Evolutionary conservation across 2,329 filamentous ascomycete species (phyloP), one percentile per base, ranked within the genome.

Genomic region (Fusarium tanahbumbuense): DNA sequence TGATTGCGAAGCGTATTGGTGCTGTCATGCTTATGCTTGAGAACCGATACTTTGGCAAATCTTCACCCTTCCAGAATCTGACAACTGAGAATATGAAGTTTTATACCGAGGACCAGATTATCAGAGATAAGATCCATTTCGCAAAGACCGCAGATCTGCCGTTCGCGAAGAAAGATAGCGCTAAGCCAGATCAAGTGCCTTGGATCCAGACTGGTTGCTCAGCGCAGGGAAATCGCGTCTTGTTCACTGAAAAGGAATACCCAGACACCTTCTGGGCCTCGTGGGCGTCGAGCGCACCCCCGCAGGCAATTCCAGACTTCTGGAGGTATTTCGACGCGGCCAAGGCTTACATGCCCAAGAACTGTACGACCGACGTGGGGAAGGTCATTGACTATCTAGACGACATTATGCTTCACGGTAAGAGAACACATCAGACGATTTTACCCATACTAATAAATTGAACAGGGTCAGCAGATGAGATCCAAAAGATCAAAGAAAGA

Each of bases 271-370:
- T 60, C 16, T 60, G 57, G 41, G 53, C 57, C 1, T 46, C 37
- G 3, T 60, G 57, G 57, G 18, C 23, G 12, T 60, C 57, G 15
- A 60, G 57, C 7, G 40, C 53, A 20, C 53, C 53, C 4, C 41
- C 41, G 3, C 53, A 60, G 18, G 25, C 53, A 5, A 58, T 58
- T 10, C 11, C 57, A 8, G 30, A 58, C 10, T 60, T 20, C 10
- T 58, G 57, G 53, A 47, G 57, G 11, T 60, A 60, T 7, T 60
- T 58, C 20, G 57, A 60, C 20, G 57, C 53, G 4, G 57, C 53
- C 5, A 58, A 60, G 22, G 30, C 53, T 12, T 58, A 30, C n/a
- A 15, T 60, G 18, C 57, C 57, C 8, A 58, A 60, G 32, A 60
- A 60, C 6, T 60, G 53, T 16, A 58, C 57, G 2, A 10, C 53